phyloP scores from a whole-genome alignment of 2,329 filamentous ascomycete species.

The Blastomyces silverae region DNA sequence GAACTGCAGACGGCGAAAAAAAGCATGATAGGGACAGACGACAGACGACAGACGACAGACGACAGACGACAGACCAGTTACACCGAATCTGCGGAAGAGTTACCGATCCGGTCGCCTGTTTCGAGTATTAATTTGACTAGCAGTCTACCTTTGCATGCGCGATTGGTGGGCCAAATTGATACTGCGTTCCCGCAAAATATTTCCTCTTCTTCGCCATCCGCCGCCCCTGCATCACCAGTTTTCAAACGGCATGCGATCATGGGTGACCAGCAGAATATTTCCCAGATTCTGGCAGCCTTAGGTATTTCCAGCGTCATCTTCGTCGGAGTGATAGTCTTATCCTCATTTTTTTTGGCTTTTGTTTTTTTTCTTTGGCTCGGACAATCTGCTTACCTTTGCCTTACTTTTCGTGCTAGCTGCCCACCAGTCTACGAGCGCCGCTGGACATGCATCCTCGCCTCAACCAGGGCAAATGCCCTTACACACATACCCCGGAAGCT shows the following conservation, averaged over 20 bases:
- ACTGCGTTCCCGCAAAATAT: slow-evolving; percentile 2
- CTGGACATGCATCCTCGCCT: slow-evolving; percentile 36
- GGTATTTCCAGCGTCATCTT: slow-evolving; percentile 30
- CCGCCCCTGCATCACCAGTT: background rate
- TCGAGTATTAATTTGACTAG: background rate
- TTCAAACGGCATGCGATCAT: slow-evolving; percentile 13
- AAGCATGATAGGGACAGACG: background rate
- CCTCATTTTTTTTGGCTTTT: background rate
- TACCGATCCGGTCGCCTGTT: background rate
- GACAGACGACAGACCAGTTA: background rate
- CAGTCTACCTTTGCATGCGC: background rate
- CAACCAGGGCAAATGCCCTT: slow-evolving; percentile 33
- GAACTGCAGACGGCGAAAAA: slow-evolving; percentile 19
- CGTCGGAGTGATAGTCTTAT: background rate
- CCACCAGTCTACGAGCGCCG: slow-evolving; percentile 44
- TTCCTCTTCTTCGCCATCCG: slow-evolving; percentile 4
- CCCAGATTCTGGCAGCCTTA: slow-evolving; percentile 47
- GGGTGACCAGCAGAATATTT: slow-evolving; percentile 31
- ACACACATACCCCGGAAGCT: slow-evolving; percentile 38
- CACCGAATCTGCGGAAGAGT: background rate
- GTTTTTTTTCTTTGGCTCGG: background rate
- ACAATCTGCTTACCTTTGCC: slow-evolving; percentile 2
- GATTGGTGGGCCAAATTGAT: slow-evolving; percentile 3
- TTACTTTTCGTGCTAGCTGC: slow-evolving; percentile 39
- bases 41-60: background rate